Conservation (phyloP, 1,284 basidiomycete species). For the Trichosporon inkin region DNA sequence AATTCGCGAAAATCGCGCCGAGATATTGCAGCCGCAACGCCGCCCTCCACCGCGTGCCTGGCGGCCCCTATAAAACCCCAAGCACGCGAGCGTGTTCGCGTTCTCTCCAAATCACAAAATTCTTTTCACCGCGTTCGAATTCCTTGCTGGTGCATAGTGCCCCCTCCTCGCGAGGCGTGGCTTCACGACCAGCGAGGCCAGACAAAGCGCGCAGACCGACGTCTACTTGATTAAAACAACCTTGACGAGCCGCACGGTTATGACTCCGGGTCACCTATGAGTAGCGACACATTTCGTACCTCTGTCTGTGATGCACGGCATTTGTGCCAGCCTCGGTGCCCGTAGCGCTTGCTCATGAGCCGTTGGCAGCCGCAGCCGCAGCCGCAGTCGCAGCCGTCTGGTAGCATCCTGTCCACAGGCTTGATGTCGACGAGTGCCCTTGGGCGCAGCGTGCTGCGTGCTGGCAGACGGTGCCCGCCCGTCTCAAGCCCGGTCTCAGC, state of each 20-base stretch:
- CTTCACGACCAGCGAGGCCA: conserved; percentile 32
- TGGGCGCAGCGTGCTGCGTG: too few relatives aligned
- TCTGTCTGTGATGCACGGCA: background rate
- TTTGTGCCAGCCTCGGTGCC: too few relatives aligned
- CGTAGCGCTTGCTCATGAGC: too few relatives aligned
- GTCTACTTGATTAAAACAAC: conserved; percentile 42
- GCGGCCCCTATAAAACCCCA: conserved; percentile 7
- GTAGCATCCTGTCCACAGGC: too few relatives aligned
- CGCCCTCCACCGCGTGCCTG: background rate
- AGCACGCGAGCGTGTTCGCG: background rate
- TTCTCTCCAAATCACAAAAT: conserved; percentile 26
- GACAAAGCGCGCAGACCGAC: conserved; percentile 40
- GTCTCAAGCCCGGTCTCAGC: too few relatives aligned
- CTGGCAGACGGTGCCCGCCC: too few relatives aligned
- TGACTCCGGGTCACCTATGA: conserved; percentile 46
- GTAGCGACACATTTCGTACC: conserved; percentile 37
- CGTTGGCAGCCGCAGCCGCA: too few relatives aligned
- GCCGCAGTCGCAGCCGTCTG: too few relatives aligned
- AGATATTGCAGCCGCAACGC: conserved; percentile 9
- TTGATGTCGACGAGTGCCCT: too few relatives aligned
- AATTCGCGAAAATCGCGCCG: conserved; percentile 12
- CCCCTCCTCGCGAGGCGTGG: conserved; percentile 16
- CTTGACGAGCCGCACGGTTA: conserved; percentile 35
- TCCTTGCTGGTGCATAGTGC: conserved; percentile 30
- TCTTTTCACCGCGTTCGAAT: conserved; percentile 29